Evolutionary conservation across 441 rosid genomes (phyloP), one percentile per base, ranked within the genome.

Genomic region (Croton laevigatus): DNA sequence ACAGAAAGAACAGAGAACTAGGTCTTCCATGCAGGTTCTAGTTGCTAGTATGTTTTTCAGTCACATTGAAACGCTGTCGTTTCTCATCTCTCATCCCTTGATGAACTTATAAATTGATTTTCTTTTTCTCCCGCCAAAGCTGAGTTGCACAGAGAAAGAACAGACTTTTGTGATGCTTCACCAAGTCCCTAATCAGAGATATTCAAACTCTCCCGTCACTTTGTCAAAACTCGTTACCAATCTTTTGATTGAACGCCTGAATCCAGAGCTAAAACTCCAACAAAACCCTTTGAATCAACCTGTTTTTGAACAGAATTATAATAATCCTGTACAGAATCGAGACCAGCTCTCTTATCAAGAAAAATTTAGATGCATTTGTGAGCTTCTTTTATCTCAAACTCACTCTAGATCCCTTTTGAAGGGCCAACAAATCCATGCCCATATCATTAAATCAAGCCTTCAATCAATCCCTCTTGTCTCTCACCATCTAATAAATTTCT

Each of bases 401-500:
- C 86, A 69, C 62, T 68, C 89, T 16, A 82, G 79, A 68, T 82
- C 83, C 6, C 84, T 82, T 53, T 44, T 69, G n/a, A 88, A 82
- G 67, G 97, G 97, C 51, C 84, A 80, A 23, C 92, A 89, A 76
- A 90, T 90, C 69, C 98, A 94, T 70, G 86, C 87, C 77, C 88
- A 79, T 42, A 70, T 88, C 82, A 62, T 90, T 65, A 94, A 91
- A 77, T 83, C 87, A 1, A 91, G 97, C 45, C 67, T 91, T 17
- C 84, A 81, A 44, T 67, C 73, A 68, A 74, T 87, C 77, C 97
- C 97, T 69, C 89, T 90, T 72, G 80, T 94, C 42, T 81, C 87
- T 27, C 88, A 94, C 77, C 78, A 90, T 78, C 91, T 94, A 78
- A 87, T 91, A 66, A 91, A 90, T 75, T 88, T 91, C 82, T 91